phyloP scores from a whole-genome alignment of 768 basidiomycete species.

The Leccinum incarnatum region DNA sequence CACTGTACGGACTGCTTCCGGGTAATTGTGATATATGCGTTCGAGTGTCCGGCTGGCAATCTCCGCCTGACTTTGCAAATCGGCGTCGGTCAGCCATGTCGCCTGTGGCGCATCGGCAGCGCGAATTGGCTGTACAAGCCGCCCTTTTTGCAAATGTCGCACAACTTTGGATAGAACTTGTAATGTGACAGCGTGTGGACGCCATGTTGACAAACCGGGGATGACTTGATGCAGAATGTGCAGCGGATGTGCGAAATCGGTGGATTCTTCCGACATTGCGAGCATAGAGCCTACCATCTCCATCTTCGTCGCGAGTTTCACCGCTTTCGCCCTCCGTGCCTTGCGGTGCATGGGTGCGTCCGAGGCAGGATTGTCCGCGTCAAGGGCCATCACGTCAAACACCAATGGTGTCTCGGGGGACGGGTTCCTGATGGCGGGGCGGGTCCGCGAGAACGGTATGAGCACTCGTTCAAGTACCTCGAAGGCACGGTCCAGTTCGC shows the following conservation, averaged over 20 bases:
- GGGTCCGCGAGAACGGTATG: slow-evolving; percentile 49
- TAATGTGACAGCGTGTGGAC: slow-evolving; percentile 53
- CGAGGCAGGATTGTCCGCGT: slow-evolving; percentile 24
- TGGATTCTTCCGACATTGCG: slow-evolving; percentile 15
- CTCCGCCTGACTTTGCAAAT: slow-evolving; percentile 23
- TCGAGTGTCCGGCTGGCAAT: slow-evolving; percentile 42
- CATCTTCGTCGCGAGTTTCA: slow-evolving; percentile 16
- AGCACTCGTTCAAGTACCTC: slow-evolving; percentile 77
- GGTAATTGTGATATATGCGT: slow-evolving; percentile 49
- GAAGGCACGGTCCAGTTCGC: slow-evolving; percentile 81
- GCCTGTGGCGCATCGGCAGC: slow-evolving; percentile 21
- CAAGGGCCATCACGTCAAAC: slow-evolving; percentile 31
- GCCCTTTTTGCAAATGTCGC: slow-evolving; percentile 49
- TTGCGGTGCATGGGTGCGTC: slow-evolving; percentile 32
- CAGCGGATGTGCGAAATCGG: slow-evolving; percentile 59
- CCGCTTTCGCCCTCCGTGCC: slow-evolving; percentile 24
- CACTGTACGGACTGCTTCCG: slow-evolving; percentile 39
- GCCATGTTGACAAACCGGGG: slow-evolving; percentile 65
- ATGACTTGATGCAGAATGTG: slow-evolving; percentile 60
- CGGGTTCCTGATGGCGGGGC: slow-evolving; percentile 23
- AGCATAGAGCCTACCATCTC: slow-evolving; percentile 14
- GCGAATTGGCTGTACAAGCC: slow-evolving; percentile 42
- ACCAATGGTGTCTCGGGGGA: slow-evolving; percentile 41
- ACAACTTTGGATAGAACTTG: slow-evolving; percentile 46
- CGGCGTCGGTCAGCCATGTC: slow-evolving; percentile 15